A percentile compares a stretch with the other conserved stretches of the same genome.
Evolutionary conservation across 306 rosid genomes (phyloP).

Genomic region (Rubus parviflorus): DNA sequence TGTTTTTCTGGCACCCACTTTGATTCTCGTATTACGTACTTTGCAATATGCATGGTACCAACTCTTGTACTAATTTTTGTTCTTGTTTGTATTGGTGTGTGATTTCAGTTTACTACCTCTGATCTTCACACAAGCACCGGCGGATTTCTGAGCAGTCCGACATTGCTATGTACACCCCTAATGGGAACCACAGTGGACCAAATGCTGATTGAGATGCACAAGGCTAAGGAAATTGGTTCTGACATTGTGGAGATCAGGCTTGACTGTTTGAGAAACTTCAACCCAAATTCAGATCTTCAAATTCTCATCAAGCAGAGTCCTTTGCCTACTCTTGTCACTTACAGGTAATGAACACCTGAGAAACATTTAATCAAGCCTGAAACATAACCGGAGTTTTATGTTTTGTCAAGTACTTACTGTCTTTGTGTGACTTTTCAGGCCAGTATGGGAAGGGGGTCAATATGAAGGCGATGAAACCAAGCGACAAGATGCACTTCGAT

Average conservation of each 20-base stretch:
- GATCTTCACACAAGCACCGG: conserved; percentile 13
- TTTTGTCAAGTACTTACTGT: neutral
- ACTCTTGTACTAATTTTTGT: neutral
- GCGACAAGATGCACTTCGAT: conserved; percentile 40
- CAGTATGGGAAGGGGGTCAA: conserved; percentile 47
- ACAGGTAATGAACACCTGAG: conserved; percentile 25
- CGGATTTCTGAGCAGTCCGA: conserved; percentile 32
- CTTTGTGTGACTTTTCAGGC: conserved; percentile 25
- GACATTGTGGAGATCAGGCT: conserved; percentile 49
- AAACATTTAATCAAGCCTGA: neutral
- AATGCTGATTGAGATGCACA: conserved; percentile 43
- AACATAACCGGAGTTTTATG: neutral
- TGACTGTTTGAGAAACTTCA: conserved; percentile 40
- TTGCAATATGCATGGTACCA: neutral
- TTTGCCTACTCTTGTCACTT: conserved; percentile 48
- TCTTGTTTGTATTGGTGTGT: neutral
- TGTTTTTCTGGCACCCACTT: neutral
- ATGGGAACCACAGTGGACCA: conserved; percentile 34
- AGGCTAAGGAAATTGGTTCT: conserved; percentile 46
- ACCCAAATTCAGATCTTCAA: conserved; percentile 35
- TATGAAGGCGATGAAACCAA: conserved; percentile 48
- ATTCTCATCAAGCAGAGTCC: conserved; percentile 38
- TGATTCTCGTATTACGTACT: neutral
- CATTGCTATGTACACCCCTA: conserved; percentile 41
- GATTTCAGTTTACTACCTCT: conserved; percentile 22